Conservation (phyloP, 75 land plant genomes). For the Picea sitchensis region DNA sequence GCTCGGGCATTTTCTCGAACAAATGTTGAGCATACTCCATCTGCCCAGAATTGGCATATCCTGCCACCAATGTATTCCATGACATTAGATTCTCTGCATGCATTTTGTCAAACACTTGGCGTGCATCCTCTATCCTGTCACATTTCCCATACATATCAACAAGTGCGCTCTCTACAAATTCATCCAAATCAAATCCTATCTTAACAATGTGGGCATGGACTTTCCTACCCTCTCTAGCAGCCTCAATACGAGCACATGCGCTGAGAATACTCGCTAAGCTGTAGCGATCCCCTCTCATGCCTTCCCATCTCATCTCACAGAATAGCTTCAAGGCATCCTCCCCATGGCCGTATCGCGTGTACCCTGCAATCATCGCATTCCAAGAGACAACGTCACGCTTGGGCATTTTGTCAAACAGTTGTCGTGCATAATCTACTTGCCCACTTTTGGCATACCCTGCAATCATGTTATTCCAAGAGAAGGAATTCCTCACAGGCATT, state of each 20-base stretch:
- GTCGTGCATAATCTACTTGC: slow-evolving; percentile 10
- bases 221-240: slow-evolving; percentile 26
- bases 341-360: slow-evolving; percentile 30
- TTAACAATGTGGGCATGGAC: slow-evolving; percentile 27
- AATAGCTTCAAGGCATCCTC: slow-evolving; percentile 48
- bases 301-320: slow-evolving; percentile 34
- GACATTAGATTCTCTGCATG: slow-evolving; percentile 30
- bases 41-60: slow-evolving; percentile 27
- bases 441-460: slow-evolving; percentile 37
- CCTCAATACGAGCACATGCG: slow-evolving; percentile 31
- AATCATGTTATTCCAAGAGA: slow-evolving; percentile 52
- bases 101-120: slow-evolving; percentile 26
- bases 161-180: slow-evolving; percentile 32
- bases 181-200: slow-evolving; percentile 14
- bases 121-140: slow-evolving; percentile 38
- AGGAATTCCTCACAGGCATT: slow-evolving; percentile 27
- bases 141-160: slow-evolving; percentile 50
- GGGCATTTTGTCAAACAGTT: slow-evolving; percentile 33
- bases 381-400: slow-evolving; percentile 12
- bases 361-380: slow-evolving; percentile 23
- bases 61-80: slow-evolving; percentile 37
- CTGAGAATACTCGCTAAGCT: slow-evolving; percentile 32
- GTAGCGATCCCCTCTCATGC: slow-evolving; percentile 39
- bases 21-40: slow-evolving; percentile 19
- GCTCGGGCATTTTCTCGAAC: slow-evolving; percentile 27